Base-by-base conservation (phyloP, 305 asterid species). In the Rubia tinctorum region DNA sequence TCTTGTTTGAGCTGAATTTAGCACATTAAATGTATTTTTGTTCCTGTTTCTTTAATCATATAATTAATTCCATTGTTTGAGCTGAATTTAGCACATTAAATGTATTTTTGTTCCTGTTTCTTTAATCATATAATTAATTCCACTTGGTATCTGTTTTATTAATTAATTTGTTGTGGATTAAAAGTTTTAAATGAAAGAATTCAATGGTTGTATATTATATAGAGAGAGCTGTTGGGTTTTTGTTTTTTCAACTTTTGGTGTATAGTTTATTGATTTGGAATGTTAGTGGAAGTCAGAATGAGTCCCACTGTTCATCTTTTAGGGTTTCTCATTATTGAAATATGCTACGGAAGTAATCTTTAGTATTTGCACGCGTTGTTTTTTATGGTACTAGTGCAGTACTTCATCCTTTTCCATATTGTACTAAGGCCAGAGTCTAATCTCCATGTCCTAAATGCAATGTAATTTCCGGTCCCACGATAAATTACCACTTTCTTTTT, bases 31-130 rank as follows among this genome's bases (percentile, higher is more conserved):
- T 75, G 68, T 11, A 76, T 68, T 55, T 25, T 80, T 84, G 87
- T 89, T 87, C 95, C 88, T 79, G 88, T 83, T 84, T 82, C 88
- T 83, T 76, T 73, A 71, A 13, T 23, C 18, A 63, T 64, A 62
- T 68, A 18, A 60, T 66, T 76, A 68, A 78, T 8, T 34, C 25
- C n/a, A n/a, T 80, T 51, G 55, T 39, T 72, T 73, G 73, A 67
- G 91, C 86, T 85, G 78, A 80, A 87, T 81, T 89, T 89, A 87
- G 95, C 90, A 87, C 80, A 74, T 76, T 56, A 51, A 40, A 60
- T 75, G 68, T 11, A 76, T 68, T 55, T 25, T 80, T 84, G 87
- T 89, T 87, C 95, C 88, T 79, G 88, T 83, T 84, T 82, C 88
- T 83, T 76, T 73, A 71, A 13, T 23, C 18, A 63, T 64, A 62